Evolutionary conservation across 495 filamentous ascomycete genomes (phyloP).

Genomic region (Thermochaetoides thermophila): DNA sequence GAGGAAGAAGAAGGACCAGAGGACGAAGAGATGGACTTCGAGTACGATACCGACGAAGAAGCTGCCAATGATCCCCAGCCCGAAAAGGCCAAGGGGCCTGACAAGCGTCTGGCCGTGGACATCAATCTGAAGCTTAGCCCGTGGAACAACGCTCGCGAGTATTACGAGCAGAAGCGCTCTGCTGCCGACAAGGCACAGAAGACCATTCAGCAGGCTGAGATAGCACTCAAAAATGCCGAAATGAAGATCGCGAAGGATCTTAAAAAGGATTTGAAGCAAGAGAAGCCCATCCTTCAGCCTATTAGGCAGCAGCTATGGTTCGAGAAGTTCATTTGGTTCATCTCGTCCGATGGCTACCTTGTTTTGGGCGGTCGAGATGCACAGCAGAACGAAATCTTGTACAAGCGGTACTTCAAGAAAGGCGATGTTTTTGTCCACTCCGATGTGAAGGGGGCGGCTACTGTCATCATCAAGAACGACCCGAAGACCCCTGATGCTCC

Average conservation of each 20-base stretch:
- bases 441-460: conserved; percentile 70
- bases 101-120: conserved; percentile 53
- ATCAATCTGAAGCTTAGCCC: conserved; percentile 68
- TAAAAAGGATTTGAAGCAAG: conserved; percentile 74
- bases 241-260: conserved; percentile 76
- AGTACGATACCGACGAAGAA: conserved; percentile 52
- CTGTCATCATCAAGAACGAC: conserved; percentile 76
- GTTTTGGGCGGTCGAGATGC: conserved; percentile 76
- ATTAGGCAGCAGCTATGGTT: conserved; percentile 81
- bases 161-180: conserved; percentile 74
- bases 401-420: conserved; percentile 66
- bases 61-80: conserved; percentile 41
- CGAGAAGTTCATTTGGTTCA: conserved; percentile 89
- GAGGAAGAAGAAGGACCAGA: conserved; percentile 36
- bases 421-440: conserved; percentile 89
- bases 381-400: conserved; percentile 84
- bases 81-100: conserved; percentile 24
- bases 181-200: conserved; percentile 78
- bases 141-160: conserved; percentile 80
- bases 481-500: conserved; percentile 58
- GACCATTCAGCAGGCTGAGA: conserved; percentile 65
- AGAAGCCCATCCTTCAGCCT: conserved; percentile 76
- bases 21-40: conserved; percentile 36
- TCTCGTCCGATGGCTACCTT: conserved; percentile 90
- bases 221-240: conserved; percentile 77